Percentiles rank a stretch among this genome's conserved stretches.
These are phyloP conservation scores for Phlebopus sp. DNA, from an alignment of 1,284 basidiomycete species.

Conservation along the genomic window DNA sequence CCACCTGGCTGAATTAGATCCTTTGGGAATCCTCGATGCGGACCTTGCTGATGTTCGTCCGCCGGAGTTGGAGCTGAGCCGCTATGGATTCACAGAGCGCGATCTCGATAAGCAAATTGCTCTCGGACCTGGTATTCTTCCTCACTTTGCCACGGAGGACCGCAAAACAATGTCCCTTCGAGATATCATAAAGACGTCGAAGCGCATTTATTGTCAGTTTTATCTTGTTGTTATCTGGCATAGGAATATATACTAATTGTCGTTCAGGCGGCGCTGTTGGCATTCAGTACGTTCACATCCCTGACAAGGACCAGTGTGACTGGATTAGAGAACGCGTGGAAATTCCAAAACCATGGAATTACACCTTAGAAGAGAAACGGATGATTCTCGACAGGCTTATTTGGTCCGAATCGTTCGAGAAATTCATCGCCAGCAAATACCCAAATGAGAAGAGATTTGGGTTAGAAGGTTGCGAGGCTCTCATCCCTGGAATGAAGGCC, in stretches of 20 bases:
- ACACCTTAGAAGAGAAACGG: slow-evolving; percentile 96
- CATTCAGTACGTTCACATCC: slow-evolving; percentile 97
- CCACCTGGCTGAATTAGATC: slow-evolving; percentile 93
- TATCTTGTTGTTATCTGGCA: slow-evolving; percentile 3
- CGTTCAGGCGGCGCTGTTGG: slow-evolving; percentile 84
- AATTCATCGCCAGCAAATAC: slow-evolving; percentile 97
- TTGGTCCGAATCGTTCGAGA: slow-evolving; percentile 99
- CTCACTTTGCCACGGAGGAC: slow-evolving; percentile 88
- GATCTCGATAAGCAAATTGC: slow-evolving; percentile 95
- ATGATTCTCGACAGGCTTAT: slow-evolving; percentile 99
- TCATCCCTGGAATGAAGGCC: slow-evolving; percentile 99
- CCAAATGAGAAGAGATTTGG: slow-evolving; percentile 99
- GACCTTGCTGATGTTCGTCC: slow-evolving; percentile 78
- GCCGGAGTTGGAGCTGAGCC: slow-evolving; percentile 87
- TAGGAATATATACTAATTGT: background rate
- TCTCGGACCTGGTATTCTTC: slow-evolving; percentile 94
- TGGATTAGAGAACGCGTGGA: slow-evolving; percentile 99
- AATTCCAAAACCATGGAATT: slow-evolving; percentile 97
- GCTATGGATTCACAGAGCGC: slow-evolving; percentile 92
- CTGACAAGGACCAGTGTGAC: slow-evolving; percentile 98
- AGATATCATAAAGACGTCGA: slow-evolving; percentile 91
- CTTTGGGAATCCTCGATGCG: slow-evolving; percentile 88
- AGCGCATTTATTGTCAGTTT: slow-evolving; percentile 89
- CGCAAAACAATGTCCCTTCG: slow-evolving; percentile 84
- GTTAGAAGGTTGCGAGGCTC: slow-evolving; percentile 95